phyloP scores from a whole-genome alignment of 768 basidiomycete genomes.

The Rhodotorula paludigena region DNA sequence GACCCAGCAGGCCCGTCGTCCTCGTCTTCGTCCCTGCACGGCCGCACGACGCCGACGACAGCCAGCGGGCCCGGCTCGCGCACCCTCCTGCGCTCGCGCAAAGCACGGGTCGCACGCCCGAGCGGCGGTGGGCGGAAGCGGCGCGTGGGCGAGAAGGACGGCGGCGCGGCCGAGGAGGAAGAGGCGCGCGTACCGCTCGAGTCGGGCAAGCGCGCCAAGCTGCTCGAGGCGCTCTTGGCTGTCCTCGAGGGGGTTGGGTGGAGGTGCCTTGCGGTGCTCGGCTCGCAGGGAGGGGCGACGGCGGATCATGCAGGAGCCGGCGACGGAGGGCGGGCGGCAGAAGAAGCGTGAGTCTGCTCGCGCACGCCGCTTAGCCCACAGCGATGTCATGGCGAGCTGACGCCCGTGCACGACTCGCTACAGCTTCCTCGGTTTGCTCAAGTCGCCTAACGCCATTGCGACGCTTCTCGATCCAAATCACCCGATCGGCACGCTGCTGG shows the following conservation, averaged over 20 bases:
- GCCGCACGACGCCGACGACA: too few species aligned
- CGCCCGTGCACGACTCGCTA: too few species aligned
- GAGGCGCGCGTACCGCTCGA: conserved; percentile 13
- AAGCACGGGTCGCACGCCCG: background rate
- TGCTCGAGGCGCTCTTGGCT: conserved; percentile 5
- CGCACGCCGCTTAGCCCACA: too few species aligned
- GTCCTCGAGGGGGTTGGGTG: conserved; percentile 32
- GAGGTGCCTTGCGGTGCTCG: conserved; percentile 3
- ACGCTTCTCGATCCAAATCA: conserved; percentile 32
- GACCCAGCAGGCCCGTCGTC: background rate
- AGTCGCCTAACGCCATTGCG: background rate
- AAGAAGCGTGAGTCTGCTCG: conserved; percentile 8
- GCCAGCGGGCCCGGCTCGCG: too few species aligned
- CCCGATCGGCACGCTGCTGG: conserved; percentile 4
- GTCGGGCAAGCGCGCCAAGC: conserved; percentile 1
- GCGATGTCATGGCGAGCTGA: background rate
- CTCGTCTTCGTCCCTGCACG: background rate
- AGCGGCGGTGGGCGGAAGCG: too few species aligned
- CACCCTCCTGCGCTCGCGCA: background rate
- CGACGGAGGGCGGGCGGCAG: background rate
- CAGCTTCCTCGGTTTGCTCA: conserved; percentile 19
- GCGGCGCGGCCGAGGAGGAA: background rate
- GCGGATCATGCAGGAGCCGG: background rate
- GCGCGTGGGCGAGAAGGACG: background rate
- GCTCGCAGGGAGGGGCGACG: too few species aligned